Base-by-base conservation (phyloP, 208 protist species). In the Crithidia sp. region DNA sequence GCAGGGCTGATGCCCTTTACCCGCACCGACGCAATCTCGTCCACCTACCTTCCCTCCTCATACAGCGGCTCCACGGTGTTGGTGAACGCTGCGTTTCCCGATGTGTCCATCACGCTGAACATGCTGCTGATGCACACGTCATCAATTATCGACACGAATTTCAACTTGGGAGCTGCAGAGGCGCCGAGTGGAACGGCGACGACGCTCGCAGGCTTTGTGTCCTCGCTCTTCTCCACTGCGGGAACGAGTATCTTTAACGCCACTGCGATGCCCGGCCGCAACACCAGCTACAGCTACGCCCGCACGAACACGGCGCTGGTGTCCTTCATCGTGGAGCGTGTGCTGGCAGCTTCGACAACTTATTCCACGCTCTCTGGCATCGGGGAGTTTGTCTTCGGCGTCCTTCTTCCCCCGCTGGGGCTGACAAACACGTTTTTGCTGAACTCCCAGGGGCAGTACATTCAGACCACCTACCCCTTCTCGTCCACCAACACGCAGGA, bases 41-140 rank as follows among this genome's bases (percentile, higher is more conserved):
- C 58, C 13, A 54, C 50, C 12, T 93, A 83, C 76, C 65, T 90
- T 16, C 88, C 88, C 6, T 19, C 78, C 17, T 66, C 41, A 47
- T 69, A 60, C 43, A 56, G 52, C 0, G 54, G 66, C 4, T 37
- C n/a, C 67, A 49, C 56, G 12, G 63, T 12, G 12, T 36, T 77
- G 14, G 37, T 77, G 43, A 74, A 78, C 69, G 74, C 72, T 7
- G 62, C 39, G n/a, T 81, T 79, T 47, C 64, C 69, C 0, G 66
- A 8, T 13, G 57, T 53, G 7, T 40, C 79, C 45, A 82, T 90
- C 55, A 87, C 85, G n/a, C 73, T 94, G 64, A 68, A 86, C 47
- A 88, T 85, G 63, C 58, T 94, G 54, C 62, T 94, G 52, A 56
- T 77, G 63, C 89, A 94, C 70, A 87, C 79, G 12, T 90, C 86